These are phyloP conservation scores for Teratosphaeria gauchensis DNA, from an alignment of 2,329 filamentous ascomycete species.

Conservation along the genomic window DNA sequence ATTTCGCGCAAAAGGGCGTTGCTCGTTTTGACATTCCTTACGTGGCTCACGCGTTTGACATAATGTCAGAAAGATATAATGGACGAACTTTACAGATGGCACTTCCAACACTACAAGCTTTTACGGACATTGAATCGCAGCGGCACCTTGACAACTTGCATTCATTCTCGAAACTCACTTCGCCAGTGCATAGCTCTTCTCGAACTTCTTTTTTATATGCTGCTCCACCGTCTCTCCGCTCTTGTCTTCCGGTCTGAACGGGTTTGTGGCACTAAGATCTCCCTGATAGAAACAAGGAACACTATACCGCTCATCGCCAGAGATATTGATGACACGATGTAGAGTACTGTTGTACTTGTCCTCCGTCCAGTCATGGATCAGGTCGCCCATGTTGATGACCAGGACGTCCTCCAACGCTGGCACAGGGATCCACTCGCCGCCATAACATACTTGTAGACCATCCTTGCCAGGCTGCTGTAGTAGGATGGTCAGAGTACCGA, in stretches of 20 bases:
- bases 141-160: neutral
- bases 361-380: conserved; percentile 39
- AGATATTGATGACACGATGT: conserved; percentile 37
- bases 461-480: conserved; percentile 34
- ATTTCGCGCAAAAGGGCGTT: too few relatives aligned
- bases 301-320: conserved; percentile 29
- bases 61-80: too few relatives aligned
- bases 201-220: conserved; percentile 13
- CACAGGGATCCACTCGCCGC: conserved; percentile 33
- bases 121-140: too few relatives aligned
- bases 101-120: too few relatives aligned
- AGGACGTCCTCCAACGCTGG: conserved; percentile 36
- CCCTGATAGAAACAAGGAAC: conserved; percentile 40
- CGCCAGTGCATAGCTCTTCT: conserved; percentile 2
- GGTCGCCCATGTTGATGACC: conserved; percentile 42
- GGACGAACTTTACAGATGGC: too few relatives aligned
- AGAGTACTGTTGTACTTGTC: conserved; percentile 34
- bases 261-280: conserved; percentile 10
- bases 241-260: conserved; percentile 8
- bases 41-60: too few relatives aligned
- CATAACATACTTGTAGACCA: conserved; percentile 34
- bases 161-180: neutral
- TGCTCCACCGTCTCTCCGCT: conserved; percentile 14
- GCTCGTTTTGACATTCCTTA: too few relatives aligned
- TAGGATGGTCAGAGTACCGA: conserved; percentile 39